Conservation (phyloP, 306 rosid species). For the Leucaena leucocephala region DNA sequence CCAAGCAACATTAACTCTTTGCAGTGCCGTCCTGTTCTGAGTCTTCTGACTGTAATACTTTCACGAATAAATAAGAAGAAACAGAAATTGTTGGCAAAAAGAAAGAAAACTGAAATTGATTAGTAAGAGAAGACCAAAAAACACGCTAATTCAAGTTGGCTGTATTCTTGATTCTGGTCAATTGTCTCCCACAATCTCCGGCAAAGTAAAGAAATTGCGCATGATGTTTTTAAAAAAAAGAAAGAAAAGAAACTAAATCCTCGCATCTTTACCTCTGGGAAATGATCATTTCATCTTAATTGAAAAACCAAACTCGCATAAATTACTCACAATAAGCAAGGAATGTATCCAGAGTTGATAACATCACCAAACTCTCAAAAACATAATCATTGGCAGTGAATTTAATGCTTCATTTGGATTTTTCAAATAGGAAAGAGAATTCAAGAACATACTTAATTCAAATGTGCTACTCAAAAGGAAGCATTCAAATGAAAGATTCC, state of each 20-base stretch:
- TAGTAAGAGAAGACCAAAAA: not conserved
- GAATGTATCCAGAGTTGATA: not conserved
- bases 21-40: not conserved
- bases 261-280: not conserved
- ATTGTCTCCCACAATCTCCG: not conserved
- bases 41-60: not conserved
- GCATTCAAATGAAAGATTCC: not conserved
- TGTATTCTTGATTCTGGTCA: not conserved
- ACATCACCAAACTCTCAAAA: conserved; percentile 5
- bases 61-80: conserved; percentile 5
- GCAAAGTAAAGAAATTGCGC: not conserved
- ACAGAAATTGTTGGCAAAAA: not conserved
- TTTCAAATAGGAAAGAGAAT: not conserved
- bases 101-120: too few relatives aligned
- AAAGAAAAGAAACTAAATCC: not conserved
- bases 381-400: not conserved
- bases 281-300: not conserved
- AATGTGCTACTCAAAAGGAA: not conserved
- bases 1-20: conserved; percentile 13
- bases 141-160: not conserved
- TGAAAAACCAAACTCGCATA: not conserved
- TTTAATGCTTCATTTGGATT: not conserved
- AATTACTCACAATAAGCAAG: not conserved
- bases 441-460: not conserved
- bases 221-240: too few relatives aligned